Percentiles rank a stretch among this genome's conserved stretches.
Conservation (phyloP, 2,329 filamentous ascomycete genomes). For the Plenodomus biglobosus region DNA sequence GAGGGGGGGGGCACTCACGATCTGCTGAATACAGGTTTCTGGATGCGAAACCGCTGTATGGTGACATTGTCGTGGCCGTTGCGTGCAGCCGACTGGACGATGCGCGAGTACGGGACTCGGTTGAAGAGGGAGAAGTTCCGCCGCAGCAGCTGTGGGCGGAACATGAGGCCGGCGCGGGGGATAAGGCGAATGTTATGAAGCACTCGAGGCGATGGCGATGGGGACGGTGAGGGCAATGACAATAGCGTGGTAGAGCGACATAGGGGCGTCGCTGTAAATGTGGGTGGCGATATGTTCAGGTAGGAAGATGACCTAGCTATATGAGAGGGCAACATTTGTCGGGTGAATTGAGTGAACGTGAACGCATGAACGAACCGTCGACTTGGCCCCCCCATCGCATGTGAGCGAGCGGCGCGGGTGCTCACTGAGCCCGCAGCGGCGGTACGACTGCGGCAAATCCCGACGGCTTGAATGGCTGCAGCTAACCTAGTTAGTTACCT, state of each 20-base stretch:
- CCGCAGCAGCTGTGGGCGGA: constrained; percentile 41
- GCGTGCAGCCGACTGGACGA: constrained; percentile 30
- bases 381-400: background rate
- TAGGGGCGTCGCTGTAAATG: constrained; percentile 11
- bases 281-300: background rate
- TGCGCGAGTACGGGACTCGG: constrained; percentile 23
- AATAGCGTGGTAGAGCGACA: too few species aligned
- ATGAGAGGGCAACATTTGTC: background rate
- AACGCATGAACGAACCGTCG: too few species aligned
- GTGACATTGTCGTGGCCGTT: constrained; percentile 35
- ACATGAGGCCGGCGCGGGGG: constrained; percentile 38
- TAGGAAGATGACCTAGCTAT: background rate
- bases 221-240: too few species aligned
- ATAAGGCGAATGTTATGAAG: constrained; percentile 13
- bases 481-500: too few species aligned
- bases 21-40: constrained; percentile 39
- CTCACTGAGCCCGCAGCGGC: background rate
- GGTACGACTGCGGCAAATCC: constrained; percentile 17
- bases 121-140: constrained; percentile 42
- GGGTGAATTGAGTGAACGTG: background rate
- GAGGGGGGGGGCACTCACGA: constrained; percentile 24
- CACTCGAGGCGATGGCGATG: constrained; percentile 7
- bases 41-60: constrained; percentile 48
- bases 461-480: constrained; percentile 14
- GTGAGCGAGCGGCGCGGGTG: background rate